Base-by-base conservation (phyloP, 768 basidiomycete genomes). In the Omphalotus guepiniiformis region DNA sequence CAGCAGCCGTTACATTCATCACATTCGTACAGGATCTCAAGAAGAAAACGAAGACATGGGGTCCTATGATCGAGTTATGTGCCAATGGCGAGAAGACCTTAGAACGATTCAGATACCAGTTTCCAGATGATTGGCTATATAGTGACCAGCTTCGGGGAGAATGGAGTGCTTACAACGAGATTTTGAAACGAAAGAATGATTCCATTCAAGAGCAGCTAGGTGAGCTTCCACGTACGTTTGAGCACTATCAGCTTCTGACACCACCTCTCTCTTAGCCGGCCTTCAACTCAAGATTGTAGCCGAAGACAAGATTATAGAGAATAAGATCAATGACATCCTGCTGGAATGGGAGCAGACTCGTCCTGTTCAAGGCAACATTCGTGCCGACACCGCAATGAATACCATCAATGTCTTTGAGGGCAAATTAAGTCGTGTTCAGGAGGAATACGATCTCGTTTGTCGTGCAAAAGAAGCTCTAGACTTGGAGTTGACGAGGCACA, bases 211-310 rank as follows among this genome's bases (percentile, higher is more conserved):
- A 98, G 67, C 96, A 99, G 63, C 79, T 98, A 36, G 89, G 94
- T 94, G 64, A 49, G 80, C 28, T 12, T 63, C 23, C n/a, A n/a
- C 32, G 23, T 34, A 36, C 51, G 18, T 41, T 37, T 44, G 22
- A 2, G 29, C 9, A 16, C 9, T 38, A 21, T 16, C 21, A 5
- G 35, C 21, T 37, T 16, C n/a, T 6, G 5, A 15, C 35, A 6
- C 6, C 6, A 15, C 6, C 9, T 22, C 35, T 35, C 3, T 3
- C 35, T 34, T 3, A 95, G 94, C 92, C 53, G 96, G 95, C 1
- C 74, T 99, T n/a, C 96, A 98, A 66, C 75, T 97, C 53, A 99
- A 98, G 78, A 95, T 99, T 63, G 90, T 95, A n/a, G 93, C 96
- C 1, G 93, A 99, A 65, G 96, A 97, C 74, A 95, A 95, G 72